Percentiles rank a stretch among this genome's conserved stretches.
phyloP scores from a whole-genome alignment of 495 filamentous ascomycete genomes.

The Aspergillus ellipticus region DNA sequence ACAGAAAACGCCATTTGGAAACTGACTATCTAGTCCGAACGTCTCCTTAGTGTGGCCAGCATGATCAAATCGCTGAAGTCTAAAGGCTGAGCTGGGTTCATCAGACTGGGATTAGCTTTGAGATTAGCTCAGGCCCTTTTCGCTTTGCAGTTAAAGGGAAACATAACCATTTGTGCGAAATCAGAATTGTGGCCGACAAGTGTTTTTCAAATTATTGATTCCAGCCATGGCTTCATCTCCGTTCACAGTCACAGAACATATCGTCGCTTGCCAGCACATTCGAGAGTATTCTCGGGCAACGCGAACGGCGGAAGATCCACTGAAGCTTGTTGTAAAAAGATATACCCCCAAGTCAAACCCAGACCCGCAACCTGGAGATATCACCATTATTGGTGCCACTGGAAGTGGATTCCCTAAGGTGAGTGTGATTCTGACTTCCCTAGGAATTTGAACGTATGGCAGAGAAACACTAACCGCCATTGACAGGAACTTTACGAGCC shows the following conservation, averaged over 20 bases:
- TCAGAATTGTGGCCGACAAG: not conserved
- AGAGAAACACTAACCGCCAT: too few species aligned
- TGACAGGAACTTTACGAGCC: slow-evolving; percentile 70
- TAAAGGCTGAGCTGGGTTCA: too few species aligned
- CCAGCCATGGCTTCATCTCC: not conserved
- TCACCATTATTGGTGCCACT: slow-evolving; percentile 48
- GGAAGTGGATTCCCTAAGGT: slow-evolving; percentile 14
- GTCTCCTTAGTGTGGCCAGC: not conserved
- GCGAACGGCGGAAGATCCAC: not conserved
- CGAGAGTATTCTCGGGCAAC: slow-evolving; percentile 10
- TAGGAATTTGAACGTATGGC: not conserved
- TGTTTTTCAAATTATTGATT: not conserved
- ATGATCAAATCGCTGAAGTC: too few species aligned
- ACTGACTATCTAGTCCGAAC: not conserved
- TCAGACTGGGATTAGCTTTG: too few species aligned
- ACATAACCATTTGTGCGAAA: not conserved
- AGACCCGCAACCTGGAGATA: slow-evolving; percentile 51
- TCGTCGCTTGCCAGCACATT: slow-evolving; percentile 8
- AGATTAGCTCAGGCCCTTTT: not conserved
- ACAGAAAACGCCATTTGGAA: not conserved
- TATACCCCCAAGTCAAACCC: slow-evolving; percentile 58
- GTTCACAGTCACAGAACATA: slow-evolving; percentile 8
- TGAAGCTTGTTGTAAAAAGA: slow-evolving; percentile 56
- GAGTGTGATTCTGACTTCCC: not conserved
- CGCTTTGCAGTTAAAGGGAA: not conserved